A percentile compares a stretch with the other conserved stretches of the same genome.
Evolutionary conservation across 345 rosid genomes (phyloP).

Genomic region (Citrus medica): DNA sequence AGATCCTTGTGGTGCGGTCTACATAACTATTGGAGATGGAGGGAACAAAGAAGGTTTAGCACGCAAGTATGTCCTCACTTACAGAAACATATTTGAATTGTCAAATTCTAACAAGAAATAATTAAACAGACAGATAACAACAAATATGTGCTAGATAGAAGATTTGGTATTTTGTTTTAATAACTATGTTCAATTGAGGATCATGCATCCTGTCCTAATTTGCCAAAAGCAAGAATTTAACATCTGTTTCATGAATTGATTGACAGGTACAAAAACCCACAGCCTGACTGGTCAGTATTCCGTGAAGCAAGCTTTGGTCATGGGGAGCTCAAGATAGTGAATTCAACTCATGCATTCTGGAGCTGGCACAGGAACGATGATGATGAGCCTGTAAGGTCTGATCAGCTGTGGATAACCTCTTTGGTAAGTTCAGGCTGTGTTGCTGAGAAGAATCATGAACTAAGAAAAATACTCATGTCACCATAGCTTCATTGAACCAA

Average conservation of each 20-base stretch:
- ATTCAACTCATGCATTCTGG: conserved; percentile 84
- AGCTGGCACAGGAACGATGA: conserved; percentile 98
- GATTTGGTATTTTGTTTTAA: neutral
- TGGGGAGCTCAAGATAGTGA: conserved; percentile 73
- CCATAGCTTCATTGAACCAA: conserved; percentile 24
- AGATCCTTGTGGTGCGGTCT: conserved; percentile 74
- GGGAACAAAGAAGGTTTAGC: conserved; percentile 96
- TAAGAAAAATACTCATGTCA: conserved; percentile 49
- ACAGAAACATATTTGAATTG: neutral
- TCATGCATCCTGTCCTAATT: neutral
- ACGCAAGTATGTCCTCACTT: conserved; percentile 42
- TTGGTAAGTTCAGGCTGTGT: conserved; percentile 58
- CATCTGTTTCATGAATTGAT: neutral
- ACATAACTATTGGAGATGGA: conserved; percentile 92
- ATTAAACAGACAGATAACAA: neutral
- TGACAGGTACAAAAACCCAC: conserved; percentile 59
- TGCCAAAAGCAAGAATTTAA: too few species aligned
- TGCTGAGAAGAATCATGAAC: conserved; percentile 32
- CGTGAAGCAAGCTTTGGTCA: conserved; percentile 99
- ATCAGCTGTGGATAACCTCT: conserved; percentile 82
- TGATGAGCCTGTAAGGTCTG: conserved; percentile 83
- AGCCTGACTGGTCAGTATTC: conserved; percentile 87
- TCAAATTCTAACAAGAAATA: neutral
- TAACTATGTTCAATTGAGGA: neutral
- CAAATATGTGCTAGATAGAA: neutral